Evolutionary conservation across 1,139 yeast species (phyloP).

Genomic region (Yamadazyma pseudoaaseri): DNA sequence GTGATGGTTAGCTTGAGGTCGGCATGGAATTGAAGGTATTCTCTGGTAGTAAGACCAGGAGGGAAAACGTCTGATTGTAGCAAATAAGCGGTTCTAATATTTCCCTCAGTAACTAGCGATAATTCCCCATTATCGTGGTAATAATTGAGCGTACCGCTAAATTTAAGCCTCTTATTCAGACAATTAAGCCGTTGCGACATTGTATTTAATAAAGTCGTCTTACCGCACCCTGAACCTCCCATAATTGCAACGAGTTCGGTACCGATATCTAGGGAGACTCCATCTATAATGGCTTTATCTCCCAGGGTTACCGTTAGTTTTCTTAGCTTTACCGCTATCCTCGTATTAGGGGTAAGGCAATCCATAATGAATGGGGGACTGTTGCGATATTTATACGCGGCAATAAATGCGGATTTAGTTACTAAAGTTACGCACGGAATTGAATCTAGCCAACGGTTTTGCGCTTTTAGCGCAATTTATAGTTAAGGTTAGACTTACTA

Average conservation of each 20-base stretch:
- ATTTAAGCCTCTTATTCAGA: conserved; percentile 28
- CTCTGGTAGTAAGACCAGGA: conserved; percentile 70
- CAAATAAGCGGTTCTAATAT: conserved; percentile 61
- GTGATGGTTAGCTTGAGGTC: conserved; percentile 55
- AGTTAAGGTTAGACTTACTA: too few relatives aligned
- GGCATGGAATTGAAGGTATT: conserved; percentile 68
- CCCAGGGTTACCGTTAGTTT: not conserved
- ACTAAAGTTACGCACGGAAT: too few relatives aligned
- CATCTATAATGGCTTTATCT: not conserved
- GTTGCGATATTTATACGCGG: too few relatives aligned
- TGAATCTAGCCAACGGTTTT: too few relatives aligned
- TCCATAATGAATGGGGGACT: conserved; percentile 1
- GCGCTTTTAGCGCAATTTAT: too few relatives aligned
- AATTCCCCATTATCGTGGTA: conserved; percentile 6
- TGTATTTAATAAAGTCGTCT: conserved; percentile 75
- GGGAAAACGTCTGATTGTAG: conserved; percentile 74
- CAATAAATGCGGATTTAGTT: too few relatives aligned
- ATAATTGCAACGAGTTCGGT: conserved; percentile 53
- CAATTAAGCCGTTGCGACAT: conserved; percentile 59
- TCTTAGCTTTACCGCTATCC: not conserved
- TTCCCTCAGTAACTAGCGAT: conserved; percentile 2
- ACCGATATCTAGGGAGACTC: conserved; percentile 1
- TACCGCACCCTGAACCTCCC: conserved; percentile 89
- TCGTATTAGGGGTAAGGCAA: not conserved
- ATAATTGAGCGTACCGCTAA: conserved; percentile 25